Percentiles rank a stretch among this genome's conserved stretches.
Evolutionary conservation across 1,284 basidiomycete genomes (phyloP).

Genomic region (Apiotrichum mycotoxinovorans): DNA sequence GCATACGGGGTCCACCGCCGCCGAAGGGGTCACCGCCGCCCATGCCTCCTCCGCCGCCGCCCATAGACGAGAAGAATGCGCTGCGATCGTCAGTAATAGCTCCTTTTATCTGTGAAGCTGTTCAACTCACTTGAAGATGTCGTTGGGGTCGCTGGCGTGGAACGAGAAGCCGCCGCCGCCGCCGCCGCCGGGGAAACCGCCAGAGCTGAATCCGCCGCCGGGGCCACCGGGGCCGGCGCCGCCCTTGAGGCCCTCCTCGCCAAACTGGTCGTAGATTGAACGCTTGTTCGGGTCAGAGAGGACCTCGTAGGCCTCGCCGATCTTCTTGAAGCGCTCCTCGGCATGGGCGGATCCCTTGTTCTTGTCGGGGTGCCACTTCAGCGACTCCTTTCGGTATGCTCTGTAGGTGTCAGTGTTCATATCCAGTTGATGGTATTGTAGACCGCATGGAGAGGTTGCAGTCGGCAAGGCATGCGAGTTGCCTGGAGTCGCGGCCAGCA

Average conservation of each 20-base stretch:
- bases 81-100: conserved; percentile 53
- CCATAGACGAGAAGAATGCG: conserved; percentile 59
- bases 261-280: conserved; percentile 88
- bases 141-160: conserved; percentile 76
- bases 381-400: conserved; percentile 58
- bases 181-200: conserved; percentile 55
- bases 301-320: conserved; percentile 96
- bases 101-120: no score
- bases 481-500: no score
- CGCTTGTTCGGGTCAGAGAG: conserved; percentile 86
- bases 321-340: conserved; percentile 89
- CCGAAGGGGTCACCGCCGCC: conserved; percentile 39
- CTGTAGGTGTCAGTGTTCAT: not conserved
- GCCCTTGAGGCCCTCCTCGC: conserved; percentile 88
- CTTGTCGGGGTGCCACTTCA: conserved; percentile 90
- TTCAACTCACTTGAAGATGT: conserved; percentile 88
- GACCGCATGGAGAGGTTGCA: no score
- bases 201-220: conserved; percentile 50
- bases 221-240: conserved; percentile 49
- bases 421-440: no score
- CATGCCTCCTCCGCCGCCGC: conserved; percentile 39
- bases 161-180: conserved; percentile 57
- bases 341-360: conserved; percentile 55
- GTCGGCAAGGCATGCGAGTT: no score
- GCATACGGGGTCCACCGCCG: conserved; percentile 28